Evolutionary conservation across 345 rosid species (phyloP).

Genomic region (Zanthoxylum bungeanum): DNA sequence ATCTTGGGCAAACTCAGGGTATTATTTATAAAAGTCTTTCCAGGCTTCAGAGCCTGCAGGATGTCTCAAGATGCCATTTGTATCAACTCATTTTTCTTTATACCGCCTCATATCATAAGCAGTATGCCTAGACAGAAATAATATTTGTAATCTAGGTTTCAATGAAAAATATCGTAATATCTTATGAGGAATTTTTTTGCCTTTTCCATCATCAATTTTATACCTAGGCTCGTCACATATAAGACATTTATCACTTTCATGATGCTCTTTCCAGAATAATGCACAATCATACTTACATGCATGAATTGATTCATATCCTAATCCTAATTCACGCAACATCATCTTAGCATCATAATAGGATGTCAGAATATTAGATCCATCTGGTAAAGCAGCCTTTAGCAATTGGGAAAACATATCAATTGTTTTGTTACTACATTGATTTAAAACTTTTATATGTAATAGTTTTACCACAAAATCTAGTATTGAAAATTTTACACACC

Average conservation of each 20-base stretch:
- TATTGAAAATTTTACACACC: too few relatives aligned
- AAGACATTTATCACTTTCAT: not conserved
- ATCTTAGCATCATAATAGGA: not conserved
- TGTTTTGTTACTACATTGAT: not conserved
- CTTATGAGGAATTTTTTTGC: not conserved
- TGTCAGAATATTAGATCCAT: not conserved
- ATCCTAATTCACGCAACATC: not conserved
- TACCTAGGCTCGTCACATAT: not conserved
- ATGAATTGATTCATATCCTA: not conserved
- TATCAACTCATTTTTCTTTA: not conserved
- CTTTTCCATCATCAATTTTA: not conserved
- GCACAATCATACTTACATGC: not conserved
- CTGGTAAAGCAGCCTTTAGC: not conserved
- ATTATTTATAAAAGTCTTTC: not conserved
- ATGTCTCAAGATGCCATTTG: not conserved
- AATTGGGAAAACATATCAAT: not conserved
- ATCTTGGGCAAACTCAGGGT: not conserved
- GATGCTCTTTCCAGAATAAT: not conserved
- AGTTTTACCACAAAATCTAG: not conserved
- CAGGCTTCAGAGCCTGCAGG: not conserved
- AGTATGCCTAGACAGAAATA: not conserved
- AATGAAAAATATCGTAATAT: not conserved
- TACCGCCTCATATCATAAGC: not conserved
- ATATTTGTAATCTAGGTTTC: not conserved
- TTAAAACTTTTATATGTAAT: not conserved